Percentiles rank a stretch among this genome's conserved stretches.
phyloP scores from a whole-genome alignment of 2,329 filamentous ascomycete species.

The Rhinocladiella similis region DNA sequence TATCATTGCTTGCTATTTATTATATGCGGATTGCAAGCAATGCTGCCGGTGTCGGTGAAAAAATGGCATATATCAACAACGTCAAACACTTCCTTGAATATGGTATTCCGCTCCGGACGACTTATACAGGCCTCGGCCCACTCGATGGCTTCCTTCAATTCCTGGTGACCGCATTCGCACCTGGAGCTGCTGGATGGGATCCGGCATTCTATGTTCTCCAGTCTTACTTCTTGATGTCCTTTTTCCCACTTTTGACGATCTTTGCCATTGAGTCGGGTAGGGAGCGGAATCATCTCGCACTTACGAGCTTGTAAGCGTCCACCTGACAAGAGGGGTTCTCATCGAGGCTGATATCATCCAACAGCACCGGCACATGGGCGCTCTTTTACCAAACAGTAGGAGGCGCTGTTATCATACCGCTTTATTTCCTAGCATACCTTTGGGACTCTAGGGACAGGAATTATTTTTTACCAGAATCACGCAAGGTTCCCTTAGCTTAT shows the following conservation, averaged over 20 bases:
- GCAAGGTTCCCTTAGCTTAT: slow-evolving; percentile 21
- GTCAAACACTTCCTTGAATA: slow-evolving; percentile 8
- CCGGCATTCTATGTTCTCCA: slow-evolving; percentile 16
- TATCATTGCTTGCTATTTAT: slow-evolving; percentile 7
- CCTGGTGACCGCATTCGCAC: slow-evolving; percentile 20
- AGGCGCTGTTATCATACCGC: slow-evolving; percentile 28
- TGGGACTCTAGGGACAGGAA: slow-evolving; percentile 14
- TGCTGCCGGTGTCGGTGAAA: slow-evolving; percentile 5
- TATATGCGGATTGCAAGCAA: slow-evolving; percentile 6
- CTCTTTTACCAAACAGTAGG: slow-evolving; percentile 24
- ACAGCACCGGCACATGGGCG: slow-evolving; percentile 18
- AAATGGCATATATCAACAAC: slow-evolving; percentile 12
- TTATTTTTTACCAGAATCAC: slow-evolving; percentile 21
- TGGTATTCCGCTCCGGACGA: slow-evolving; percentile 9
- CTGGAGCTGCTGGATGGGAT: slow-evolving; percentile 18
- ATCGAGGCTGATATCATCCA: neutral
- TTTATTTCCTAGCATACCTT: slow-evolving; percentile 30
- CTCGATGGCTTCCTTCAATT: slow-evolving; percentile 16
- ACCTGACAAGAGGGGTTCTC: neutral
- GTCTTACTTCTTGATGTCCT: slow-evolving; percentile 22
- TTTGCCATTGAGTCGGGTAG: slow-evolving; percentile 20
- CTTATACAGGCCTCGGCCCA: slow-evolving; percentile 15
- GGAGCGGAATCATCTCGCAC: slow-evolving; percentile 11
- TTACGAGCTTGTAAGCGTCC: slow-evolving; percentile 19
- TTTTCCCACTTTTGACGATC: slow-evolving; percentile 17